phyloP scores from a whole-genome alignment of 2,329 filamentous ascomycete species.

The Gremmenia infestans region DNA sequence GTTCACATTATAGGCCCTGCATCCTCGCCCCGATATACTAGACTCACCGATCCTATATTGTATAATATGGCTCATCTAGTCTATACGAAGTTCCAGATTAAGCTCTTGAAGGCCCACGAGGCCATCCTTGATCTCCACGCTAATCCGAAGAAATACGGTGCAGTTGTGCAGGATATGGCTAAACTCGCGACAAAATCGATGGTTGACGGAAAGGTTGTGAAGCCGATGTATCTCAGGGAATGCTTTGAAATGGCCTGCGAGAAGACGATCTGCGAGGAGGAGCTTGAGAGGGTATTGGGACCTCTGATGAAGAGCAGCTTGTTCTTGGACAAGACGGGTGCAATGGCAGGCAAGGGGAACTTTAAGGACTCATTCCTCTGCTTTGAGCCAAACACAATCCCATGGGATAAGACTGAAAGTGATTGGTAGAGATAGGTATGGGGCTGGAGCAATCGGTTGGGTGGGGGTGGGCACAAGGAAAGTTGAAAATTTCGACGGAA shows the following conservation, averaged over 20 bases:
- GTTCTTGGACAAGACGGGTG: not conserved
- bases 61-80: not conserved
- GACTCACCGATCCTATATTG: not conserved
- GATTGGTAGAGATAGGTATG: not conserved
- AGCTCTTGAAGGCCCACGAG: not conserved
- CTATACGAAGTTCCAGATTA: not conserved
- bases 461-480: too few relatives aligned
- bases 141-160: not conserved
- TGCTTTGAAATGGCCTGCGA: not conserved
- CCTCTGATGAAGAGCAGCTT: conserved; percentile 4
- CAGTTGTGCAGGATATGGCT: not conserved
- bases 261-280: not conserved
- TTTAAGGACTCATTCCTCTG: conserved; percentile 1
- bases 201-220: not conserved
- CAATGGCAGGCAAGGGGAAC: not conserved
- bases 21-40: not conserved
- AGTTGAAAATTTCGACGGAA: too few relatives aligned
- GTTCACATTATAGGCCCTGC: not conserved
- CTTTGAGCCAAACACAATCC: not conserved
- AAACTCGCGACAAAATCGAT: not conserved
- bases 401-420: not conserved
- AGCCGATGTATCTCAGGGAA: not conserved
- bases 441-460: not conserved
- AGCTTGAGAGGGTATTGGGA: not conserved
- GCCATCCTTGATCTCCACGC: conserved; percentile 1